Evolutionary conservation across 1,139 yeast species (phyloP).

Genomic region (Yamadazyma blattariae): DNA sequence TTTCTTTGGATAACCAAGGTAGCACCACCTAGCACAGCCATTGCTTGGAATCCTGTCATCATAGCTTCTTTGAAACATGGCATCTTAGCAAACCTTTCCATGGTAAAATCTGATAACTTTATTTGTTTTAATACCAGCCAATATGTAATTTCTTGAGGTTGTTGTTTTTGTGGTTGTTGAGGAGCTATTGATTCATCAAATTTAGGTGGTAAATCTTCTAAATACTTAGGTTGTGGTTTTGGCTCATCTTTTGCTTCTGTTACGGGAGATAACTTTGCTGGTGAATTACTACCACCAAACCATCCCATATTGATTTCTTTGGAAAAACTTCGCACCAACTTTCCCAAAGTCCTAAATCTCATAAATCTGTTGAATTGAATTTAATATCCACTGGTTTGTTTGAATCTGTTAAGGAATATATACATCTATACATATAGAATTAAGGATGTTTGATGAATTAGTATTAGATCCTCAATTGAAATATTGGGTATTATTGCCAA

Average conservation of each 20-base stretch:
- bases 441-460: conserved; percentile 26
- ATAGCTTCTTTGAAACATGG: conserved; percentile 93
- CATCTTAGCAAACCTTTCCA: conserved; percentile 55
- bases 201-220: conserved; percentile 45
- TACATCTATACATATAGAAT: no score
- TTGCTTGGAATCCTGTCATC: conserved; percentile 81
- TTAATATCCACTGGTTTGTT: no score
- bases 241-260: conserved; percentile 18
- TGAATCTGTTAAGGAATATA: no score
- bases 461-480: conserved; percentile 78
- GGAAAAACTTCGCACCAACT: conserved; percentile 3
- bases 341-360: no score
- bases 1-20: conserved; percentile 68
- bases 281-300: conserved; percentile 23
- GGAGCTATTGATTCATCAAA: conserved; percentile 35
- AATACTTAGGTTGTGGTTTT: conserved; percentile 16
- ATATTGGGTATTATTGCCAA: conserved; percentile 90
- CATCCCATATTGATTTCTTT: conserved; percentile 24
- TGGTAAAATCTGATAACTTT: conserved; percentile 51
- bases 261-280: conserved; percentile 27
- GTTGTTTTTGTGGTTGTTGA: not conserved
- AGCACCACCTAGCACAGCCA: conserved; percentile 75
- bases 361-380: not conserved
- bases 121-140: conserved; percentile 31
- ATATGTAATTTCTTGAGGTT: conserved; percentile 12